A percentile compares a stretch with the other conserved stretches of the same genome.
Conservation (phyloP, 139 green algal genomes). For the Gonium pectorale region DNA sequence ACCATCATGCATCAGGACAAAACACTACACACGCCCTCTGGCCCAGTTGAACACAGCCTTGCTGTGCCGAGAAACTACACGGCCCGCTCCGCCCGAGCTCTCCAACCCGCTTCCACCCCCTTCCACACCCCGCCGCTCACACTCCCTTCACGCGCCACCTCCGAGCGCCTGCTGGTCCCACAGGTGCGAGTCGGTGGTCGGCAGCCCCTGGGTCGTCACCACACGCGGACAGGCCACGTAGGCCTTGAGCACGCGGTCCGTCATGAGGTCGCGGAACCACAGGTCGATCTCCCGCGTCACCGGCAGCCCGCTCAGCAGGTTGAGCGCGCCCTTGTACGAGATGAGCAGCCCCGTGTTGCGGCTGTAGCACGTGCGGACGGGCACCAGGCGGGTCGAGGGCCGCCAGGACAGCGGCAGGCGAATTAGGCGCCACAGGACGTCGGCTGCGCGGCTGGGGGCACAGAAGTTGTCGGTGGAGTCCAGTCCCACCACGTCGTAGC, state of each 20-base stretch:
- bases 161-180: no score
- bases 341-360: slow-evolving; percentile 2
- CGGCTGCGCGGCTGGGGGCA: not conserved
- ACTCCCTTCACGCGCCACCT: no score
- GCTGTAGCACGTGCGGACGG: not conserved
- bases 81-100: no score
- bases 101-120: no score
- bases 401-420: not conserved
- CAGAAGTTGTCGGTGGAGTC: slow-evolving; percentile 24
- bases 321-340: slow-evolving; percentile 20
- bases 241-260: not conserved
- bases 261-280: slow-evolving; percentile 19
- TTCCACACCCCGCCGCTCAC: no score
- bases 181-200: not conserved
- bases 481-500: slow-evolving; percentile 12
- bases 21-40: no score
- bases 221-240: slow-evolving; percentile 20
- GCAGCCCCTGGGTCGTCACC: not conserved
- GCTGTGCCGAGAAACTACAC: no score
- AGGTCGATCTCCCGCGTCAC: slow-evolving; percentile 21
- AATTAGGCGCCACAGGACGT: not conserved
- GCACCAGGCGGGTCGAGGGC: not conserved
- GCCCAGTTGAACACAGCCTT: no score
- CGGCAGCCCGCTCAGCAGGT: not conserved
- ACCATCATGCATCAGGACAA: no score